These are phyloP conservation scores for Sporothrix schenckii DNA, from an alignment of 2,329 filamentous ascomycete genomes.

Conservation along the genomic window DNA sequence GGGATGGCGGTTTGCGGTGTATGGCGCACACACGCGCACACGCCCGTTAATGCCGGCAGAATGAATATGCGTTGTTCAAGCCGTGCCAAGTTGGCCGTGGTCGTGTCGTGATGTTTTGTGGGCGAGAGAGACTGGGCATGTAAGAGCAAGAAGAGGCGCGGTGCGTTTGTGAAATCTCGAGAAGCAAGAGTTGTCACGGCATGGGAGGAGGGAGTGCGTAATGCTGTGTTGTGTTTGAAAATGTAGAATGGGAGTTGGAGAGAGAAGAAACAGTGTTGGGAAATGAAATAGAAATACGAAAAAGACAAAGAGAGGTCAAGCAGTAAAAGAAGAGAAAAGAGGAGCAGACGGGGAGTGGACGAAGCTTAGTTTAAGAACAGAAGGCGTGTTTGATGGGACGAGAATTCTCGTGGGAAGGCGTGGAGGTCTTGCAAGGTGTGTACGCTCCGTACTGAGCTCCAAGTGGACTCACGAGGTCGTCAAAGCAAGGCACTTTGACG, in stretches of 20 bases:
- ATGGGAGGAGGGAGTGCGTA: background rate
- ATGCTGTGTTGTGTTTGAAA: background rate
- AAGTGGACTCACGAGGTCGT: background rate
- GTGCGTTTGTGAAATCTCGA: conserved; percentile 7
- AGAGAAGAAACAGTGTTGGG: background rate
- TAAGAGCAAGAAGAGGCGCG: background rate
- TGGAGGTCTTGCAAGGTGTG: conserved; percentile 10
- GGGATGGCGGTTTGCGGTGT: conserved; percentile 13
- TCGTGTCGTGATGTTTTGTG: background rate
- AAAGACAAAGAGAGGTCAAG: background rate
- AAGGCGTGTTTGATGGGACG: conserved; percentile 20
- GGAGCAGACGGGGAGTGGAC: conserved; percentile 30
- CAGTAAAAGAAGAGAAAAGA: background rate
- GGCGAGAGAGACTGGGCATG: background rate
- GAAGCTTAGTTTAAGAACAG: conserved; percentile 33
- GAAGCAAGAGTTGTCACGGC: background rate
- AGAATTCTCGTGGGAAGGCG: conserved; percentile 16
- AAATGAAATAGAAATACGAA: background rate
- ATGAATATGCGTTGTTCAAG: background rate
- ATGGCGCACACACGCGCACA: conserved; percentile 19
- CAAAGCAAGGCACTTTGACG: conserved; percentile 6
- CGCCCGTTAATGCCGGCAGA: background rate
- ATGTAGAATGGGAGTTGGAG: conserved; percentile 5
- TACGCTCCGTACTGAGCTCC: background rate
- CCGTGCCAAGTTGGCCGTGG: background rate